These are phyloP conservation scores for Tetrahymena malaccensis DNA, from an alignment of 73 alveolate genomes.

Conservation along the genomic window DNA sequence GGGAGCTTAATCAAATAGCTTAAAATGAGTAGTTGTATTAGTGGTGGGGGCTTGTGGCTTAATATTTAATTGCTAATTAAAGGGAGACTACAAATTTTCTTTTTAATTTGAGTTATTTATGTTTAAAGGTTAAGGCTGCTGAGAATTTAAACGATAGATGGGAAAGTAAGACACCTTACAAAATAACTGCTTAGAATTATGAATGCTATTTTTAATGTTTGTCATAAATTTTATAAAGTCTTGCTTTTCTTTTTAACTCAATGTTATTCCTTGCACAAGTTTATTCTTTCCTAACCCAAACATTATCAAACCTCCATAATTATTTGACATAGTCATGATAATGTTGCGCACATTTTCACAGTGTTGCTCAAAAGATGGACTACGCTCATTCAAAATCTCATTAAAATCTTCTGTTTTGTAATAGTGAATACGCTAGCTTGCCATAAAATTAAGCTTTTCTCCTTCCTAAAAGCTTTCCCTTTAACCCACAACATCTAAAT, in stretches of 20 bases:
- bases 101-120: background rate
- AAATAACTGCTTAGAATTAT: background rate
- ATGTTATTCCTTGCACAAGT: background rate
- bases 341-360: background rate
- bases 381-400: background rate
- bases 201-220: background rate
- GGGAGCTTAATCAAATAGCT: background rate
- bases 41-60: conserved; percentile 1
- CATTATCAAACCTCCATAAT: background rate
- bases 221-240: background rate
- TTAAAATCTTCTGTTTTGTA: background rate
- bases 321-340: background rate
- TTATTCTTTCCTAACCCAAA: background rate
- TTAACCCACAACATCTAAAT: background rate
- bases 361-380: background rate
- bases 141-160: background rate
- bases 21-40: background rate
- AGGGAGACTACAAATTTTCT: background rate
- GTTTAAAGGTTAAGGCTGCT: background rate
- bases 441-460: background rate
- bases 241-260: background rate
- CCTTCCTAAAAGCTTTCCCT: background rate
- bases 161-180: background rate
- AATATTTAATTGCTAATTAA: background rate
- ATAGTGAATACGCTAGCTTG: background rate